Conservation (phyloP, 2,329 filamentous ascomycete genomes). For the Plenodomus biglobosus region DNA sequence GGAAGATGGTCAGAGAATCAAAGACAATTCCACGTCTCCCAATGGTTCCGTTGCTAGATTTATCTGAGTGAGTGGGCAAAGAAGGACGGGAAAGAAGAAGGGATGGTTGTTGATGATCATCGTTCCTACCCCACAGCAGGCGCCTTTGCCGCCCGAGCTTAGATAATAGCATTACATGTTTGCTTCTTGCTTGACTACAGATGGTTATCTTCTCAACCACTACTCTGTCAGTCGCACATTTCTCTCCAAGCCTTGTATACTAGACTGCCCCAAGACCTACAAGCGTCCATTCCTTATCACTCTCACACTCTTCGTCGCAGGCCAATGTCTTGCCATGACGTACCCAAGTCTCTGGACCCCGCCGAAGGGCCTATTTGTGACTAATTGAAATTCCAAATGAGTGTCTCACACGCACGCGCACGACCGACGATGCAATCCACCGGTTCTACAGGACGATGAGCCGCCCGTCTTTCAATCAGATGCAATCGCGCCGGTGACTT, state of each 20-base stretch:
- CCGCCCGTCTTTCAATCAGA: conserved; percentile 8
- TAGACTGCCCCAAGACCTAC: not conserved
- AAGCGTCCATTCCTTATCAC: not conserved
- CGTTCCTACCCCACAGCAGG: conserved; percentile 19
- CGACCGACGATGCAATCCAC: conserved; percentile 9
- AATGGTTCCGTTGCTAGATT: not conserved
- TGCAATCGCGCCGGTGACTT: conserved; percentile 22
- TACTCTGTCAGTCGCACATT: not conserved
- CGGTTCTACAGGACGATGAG: conserved; percentile 10
- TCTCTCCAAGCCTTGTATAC: not conserved
- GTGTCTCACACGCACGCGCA: conserved; percentile 19
- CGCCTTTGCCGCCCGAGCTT: conserved; percentile 21
- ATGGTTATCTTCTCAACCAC: not conserved
- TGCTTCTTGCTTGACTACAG: conserved; percentile 7
- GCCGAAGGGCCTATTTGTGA: conserved; percentile 24
- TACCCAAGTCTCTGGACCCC: conserved; percentile 7
- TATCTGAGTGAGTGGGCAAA: conserved; percentile 6
- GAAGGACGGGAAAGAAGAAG: not conserved
- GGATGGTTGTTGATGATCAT: not conserved
- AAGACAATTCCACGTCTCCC: conserved; percentile 5
- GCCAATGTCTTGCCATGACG: not conserved
- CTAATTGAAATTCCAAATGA: conserved; percentile 27
- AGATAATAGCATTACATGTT: conserved; percentile 24
- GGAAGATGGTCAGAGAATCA: not conserved
- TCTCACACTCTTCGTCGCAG: conserved; percentile 1